Evolutionary conservation across 495 filamentous ascomycete genomes (phyloP).

Genomic region (Amorphotheca resinae): DNA sequence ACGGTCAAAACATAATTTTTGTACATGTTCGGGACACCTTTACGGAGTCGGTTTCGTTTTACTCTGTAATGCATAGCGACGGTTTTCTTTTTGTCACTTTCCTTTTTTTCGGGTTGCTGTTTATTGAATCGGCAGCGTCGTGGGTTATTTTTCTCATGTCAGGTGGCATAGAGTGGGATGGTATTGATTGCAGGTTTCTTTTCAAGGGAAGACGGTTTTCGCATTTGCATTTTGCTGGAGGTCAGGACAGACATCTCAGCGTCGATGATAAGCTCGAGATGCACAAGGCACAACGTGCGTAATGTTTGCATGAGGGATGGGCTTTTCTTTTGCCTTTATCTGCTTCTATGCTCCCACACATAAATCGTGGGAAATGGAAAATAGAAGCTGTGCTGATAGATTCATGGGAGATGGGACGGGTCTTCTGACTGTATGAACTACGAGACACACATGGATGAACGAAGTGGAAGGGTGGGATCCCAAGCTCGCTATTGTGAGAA

Average conservation of each 20-base stretch:
- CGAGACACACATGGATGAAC: neutral
- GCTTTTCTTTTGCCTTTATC: neutral
- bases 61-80: constrained; percentile 17
- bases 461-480: neutral
- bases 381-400: neutral
- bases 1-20: constrained; percentile 6
- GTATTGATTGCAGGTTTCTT: neutral
- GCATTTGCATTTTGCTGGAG: neutral
- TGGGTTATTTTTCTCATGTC: neutral
- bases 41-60: constrained; percentile 8
- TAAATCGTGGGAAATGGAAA: neutral
- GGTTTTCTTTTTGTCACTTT: constrained; percentile 7
- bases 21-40: constrained; percentile 11
- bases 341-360: neutral
- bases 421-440: neutral
- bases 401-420: neutral
- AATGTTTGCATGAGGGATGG: neutral
- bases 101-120: neutral
- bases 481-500: neutral
- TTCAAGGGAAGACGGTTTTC: neutral
- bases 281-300: neutral
- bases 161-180: neutral
- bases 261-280: neutral
- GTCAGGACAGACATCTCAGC: neutral
- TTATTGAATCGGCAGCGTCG: neutral